Base-by-base conservation (phyloP, 176 grass and related monocot genomes). In the Typha latifolia region DNA sequence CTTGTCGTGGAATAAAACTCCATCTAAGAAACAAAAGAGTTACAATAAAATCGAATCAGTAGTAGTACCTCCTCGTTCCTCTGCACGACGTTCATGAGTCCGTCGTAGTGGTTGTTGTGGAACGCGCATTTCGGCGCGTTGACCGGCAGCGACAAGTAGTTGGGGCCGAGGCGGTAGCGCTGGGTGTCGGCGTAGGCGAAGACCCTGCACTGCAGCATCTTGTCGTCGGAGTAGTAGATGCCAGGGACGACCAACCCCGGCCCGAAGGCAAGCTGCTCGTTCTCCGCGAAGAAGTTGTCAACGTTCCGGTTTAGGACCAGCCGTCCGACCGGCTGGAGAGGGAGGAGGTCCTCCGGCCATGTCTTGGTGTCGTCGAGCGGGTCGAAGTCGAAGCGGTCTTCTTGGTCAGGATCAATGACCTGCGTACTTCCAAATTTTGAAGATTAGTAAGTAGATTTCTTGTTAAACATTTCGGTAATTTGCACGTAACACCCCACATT, bases 181-280 rank as follows among this genome's bases (percentile, higher is more conserved):
- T 96, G 91, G 4, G 91, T 96, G 87, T 96, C 91, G 13, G 69
- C 91, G 48, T 96, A 96, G 12, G 91, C 91, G 80, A 96, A 96
- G 59, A 90, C 79, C 50, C 91, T 50, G 75, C 91, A 96, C 77
- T 96, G 91, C 13, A 96, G 91, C 91, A 96, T 96, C 77, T 96
- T 96, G 74, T 96, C 91, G 75, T 96, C 91, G 12, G 91, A 96
- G 84, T 96, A 96, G 87, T 96, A 85, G 70, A 96, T 96, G 6
- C 91, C 91, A 0, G 91, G 91, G 4, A 96, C 91, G 4, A 96
- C 82, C 5, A 90, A 79, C 1, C 91, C 91, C 0, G 91, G 91
- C 0, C 91, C 87, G 66, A 96, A 96, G 0, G 91, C 91, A 0
- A 96, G 85, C 82, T 96, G 91, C 81, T 96, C 91, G 67, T 96